A percentile compares a stretch with the other conserved stretches of the same genome.
Conservation (phyloP, 495 filamentous ascomycete species). For the Astrothelium subdiscretum region DNA sequence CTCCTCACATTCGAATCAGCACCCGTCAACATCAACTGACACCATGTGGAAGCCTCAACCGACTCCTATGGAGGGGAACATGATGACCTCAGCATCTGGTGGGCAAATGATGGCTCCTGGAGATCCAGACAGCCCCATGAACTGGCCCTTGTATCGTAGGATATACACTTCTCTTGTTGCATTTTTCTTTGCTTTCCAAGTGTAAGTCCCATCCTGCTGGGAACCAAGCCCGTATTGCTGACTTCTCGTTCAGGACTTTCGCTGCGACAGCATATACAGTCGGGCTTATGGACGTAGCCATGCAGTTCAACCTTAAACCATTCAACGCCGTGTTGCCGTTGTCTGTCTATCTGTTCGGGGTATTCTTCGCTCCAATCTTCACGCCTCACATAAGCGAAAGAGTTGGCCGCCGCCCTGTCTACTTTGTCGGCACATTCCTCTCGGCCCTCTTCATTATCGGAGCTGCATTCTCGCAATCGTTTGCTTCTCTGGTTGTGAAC, state of each 20-base stretch:
- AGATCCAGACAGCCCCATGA: conserved; percentile 20
- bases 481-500: conserved; percentile 26
- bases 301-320: conserved; percentile 12
- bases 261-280: conserved; percentile 12
- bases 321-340: conserved; percentile 15
- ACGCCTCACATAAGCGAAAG: conserved; percentile 32
- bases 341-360: conserved; percentile 30
- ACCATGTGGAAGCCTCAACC: neutral
- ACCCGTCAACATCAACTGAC: neutral
- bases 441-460: conserved; percentile 32
- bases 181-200: conserved; percentile 25
- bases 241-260: conserved; percentile 12
- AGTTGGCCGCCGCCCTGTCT: conserved; percentile 27
- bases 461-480: conserved; percentile 23
- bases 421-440: conserved; percentile 23
- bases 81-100: neutral
- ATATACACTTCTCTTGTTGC: conserved; percentile 19
- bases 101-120: neutral
- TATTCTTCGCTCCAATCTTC: conserved; percentile 31
- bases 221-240: neutral
- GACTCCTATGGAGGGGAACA: neutral
- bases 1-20: neutral
- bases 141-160: conserved; percentile 18
- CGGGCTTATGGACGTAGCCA: conserved; percentile 2
- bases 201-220: conserved; percentile 18